Percentiles rank a stretch among this genome's conserved stretches.
Evolutionary conservation across 805 yeast genomes (phyloP).

Genomic region (Wickerhamomyces silvicola): DNA sequence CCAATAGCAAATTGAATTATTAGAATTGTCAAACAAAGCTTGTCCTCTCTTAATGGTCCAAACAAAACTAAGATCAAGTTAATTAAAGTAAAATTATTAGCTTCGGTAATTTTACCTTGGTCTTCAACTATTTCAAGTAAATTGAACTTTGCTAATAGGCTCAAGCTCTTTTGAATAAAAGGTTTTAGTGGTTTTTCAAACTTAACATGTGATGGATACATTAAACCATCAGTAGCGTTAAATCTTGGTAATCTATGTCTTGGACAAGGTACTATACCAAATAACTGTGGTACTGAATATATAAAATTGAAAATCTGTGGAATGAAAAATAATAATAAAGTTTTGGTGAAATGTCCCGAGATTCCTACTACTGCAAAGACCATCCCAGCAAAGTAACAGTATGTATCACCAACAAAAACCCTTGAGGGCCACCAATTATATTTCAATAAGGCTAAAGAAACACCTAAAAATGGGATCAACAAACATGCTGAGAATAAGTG

Average conservation of each 20-base stretch:
- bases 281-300: slow-evolving; percentile 88
- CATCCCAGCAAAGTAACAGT: slow-evolving; percentile 98
- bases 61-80: slow-evolving; percentile 77
- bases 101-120: slow-evolving; percentile 18
- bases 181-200: slow-evolving; percentile 29
- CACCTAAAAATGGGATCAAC: slow-evolving; percentile 82
- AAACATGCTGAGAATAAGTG: slow-evolving; percentile 78
- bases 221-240: slow-evolving; percentile 56
- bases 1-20: slow-evolving; percentile 63
- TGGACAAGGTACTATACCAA: slow-evolving; percentile 86
- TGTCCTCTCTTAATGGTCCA: slow-evolving; percentile 88
- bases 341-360: slow-evolving; percentile 92
- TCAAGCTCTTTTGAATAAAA: slow-evolving; percentile 32
- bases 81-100: slow-evolving; percentile 73
- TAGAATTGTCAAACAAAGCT: slow-evolving; percentile 55
- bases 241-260: slow-evolving; percentile 88
- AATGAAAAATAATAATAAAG: slow-evolving; percentile 74
- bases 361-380: slow-evolving; percentile 96
- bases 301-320: slow-evolving; percentile 90
- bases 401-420: slow-evolving; percentile 97
- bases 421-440: slow-evolving; percentile 87
- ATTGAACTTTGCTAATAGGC: slow-evolving; percentile 38
- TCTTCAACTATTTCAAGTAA: slow-evolving; percentile 41
- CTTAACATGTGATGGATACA: slow-evolving; percentile 65
- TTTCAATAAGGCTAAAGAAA: slow-evolving; percentile 65